Evolutionary conservation across 805 yeast genomes (phyloP), one percentile per base, ranked within the genome.

Genomic region (Ogataea pilisensis): DNA sequence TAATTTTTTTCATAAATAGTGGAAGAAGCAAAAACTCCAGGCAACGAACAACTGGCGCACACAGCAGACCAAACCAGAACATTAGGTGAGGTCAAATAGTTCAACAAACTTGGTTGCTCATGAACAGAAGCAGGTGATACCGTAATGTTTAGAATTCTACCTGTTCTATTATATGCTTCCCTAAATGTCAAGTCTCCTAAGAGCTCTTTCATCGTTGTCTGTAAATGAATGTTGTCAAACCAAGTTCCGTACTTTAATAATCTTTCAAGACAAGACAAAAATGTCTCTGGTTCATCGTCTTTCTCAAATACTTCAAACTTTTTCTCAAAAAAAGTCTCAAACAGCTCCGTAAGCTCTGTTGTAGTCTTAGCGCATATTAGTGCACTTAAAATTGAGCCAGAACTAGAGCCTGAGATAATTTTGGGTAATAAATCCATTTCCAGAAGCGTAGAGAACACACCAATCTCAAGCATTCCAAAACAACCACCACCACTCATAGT

Each of bases 401-500:
- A 95, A 19, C 96, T 87, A 12, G 95, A 85, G 1, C 99, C 99
- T 35, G 95, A 85, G 13, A 93, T 78, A 28, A 93, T 85, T 36
- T 85, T 74, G 0, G 99, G 99, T 19, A 91, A 66, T 18, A 89
- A 66, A 39, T 83, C 80, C 38, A 76, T 73, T 50, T 87, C 93
- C 31, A 83, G 64, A 24, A 93, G 69, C 2, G 93, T 85, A 4
- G 87, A 79, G 34, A 91, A 65, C 0, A 93, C 96, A 1, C 99
- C 99, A 43, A 89, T 85, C 50, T 91, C 98, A 46, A 90, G 80
- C 37, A 91, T 65, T 0, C 98, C 99, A 66, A 91, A 85, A 4
- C 95, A 85, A 2, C 95, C 89, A 2, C 99, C 99, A 2, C 99
- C 99, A 35, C 95, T 83, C 39, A 93, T 72, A n/a, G 95, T 88